Base-by-base conservation (phyloP, 192 early-diverging fungal genomes). In the Coemansia sp. region DNA sequence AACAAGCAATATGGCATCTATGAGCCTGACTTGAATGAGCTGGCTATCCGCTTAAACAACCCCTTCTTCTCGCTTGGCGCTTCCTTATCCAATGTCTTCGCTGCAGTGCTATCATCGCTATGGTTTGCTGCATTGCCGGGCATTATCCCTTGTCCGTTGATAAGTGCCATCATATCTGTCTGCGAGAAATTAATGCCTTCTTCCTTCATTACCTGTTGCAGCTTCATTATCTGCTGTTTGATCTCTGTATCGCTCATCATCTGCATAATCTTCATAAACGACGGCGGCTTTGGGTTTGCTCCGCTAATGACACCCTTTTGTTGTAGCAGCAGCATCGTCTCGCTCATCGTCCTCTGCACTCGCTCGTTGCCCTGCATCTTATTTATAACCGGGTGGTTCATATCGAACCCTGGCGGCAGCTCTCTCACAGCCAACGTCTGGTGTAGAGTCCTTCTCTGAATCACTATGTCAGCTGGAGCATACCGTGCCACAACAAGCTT, bases 131-230 rank as follows among this genome's bases (percentile, higher is more conserved):
- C 30, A 2, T 65, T 55, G 18, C 31, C 26, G 27, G 41, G 32
- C 64, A 58, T 54, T 1, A 21, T 16, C 0, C 24, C 50, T 1
- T 60, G 19, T 25, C 41, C 41, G 18, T 23, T 44, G 61, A 74
- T 65, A 41, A 80, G 58, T 25, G 62, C 62, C 31, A 51, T 31
- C 57, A 80, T 16, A 1, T 73, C 68, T 7, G 57, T 31, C 1
- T 68, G 64, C 54, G 64, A 67, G 60, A 75, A 74, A 18, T 26
- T 44, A 16, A 81, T 65, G 4, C 73, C 73, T 26, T 81, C 78
- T 25, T 71, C 58, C 10, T 65, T 56, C 56, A 81, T 34, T 9
- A 62, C 34, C 49, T 51, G n/a, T 53, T 68, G 49, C 47, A 81
- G 23, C 25, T 63, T 56, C 51, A 38, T 23, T 1, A 68, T 52